Evolutionary conservation across 2,329 filamentous ascomycete genomes (phyloP), one percentile per base, ranked within the genome.

Genomic region (Sordariomycetes sp.): DNA sequence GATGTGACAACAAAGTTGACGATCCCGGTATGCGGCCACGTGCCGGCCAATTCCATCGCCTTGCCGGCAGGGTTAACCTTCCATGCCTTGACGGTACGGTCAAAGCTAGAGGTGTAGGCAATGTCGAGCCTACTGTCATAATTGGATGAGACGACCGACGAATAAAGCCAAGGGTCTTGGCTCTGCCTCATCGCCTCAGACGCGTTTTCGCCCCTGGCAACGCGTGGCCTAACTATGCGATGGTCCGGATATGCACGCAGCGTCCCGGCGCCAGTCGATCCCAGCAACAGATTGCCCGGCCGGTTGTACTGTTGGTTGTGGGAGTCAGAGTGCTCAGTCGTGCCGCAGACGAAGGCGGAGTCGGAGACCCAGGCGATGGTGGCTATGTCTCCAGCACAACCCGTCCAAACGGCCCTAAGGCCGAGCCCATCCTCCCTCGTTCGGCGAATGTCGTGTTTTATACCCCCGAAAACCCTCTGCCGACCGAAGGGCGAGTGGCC

Each of bases 301-400:
- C 81, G 85, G 63, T 87, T 87, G 64, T 87, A 86, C 61, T 86
- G 82, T 64, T 85, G 82, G 59, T 86, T 86, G 50, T 83, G 79
- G 0, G 73, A 70, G 62, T 86, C 83, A 0, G 81, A 85, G 67
- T 86, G 83, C 0, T 79, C 79, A 0, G 81, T 83, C 0, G 83
- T 82, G 37, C 83, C 83, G 61, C 81, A 84, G n/a, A 86, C 65
- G 56, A 86, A 81, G 18, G 71, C 71, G n/a, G 73, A 65, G 22
- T 78, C 65, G 0, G 79, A 79, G 0, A 80, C 71, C 83, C 83
- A 87, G 20, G 74, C 74, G 54, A 84, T 73, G 2, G 82, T 79
- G 24, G 76, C 73, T 51, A 86, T 78, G 63, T 86, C 83, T 3
- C 83, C 83, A 34, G 83, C 82, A 57, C 81, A 84, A 62, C 81